phyloP scores from a whole-genome alignment of 192 early-diverging fungal genomes.

The Haplosporangium gracile region DNA sequence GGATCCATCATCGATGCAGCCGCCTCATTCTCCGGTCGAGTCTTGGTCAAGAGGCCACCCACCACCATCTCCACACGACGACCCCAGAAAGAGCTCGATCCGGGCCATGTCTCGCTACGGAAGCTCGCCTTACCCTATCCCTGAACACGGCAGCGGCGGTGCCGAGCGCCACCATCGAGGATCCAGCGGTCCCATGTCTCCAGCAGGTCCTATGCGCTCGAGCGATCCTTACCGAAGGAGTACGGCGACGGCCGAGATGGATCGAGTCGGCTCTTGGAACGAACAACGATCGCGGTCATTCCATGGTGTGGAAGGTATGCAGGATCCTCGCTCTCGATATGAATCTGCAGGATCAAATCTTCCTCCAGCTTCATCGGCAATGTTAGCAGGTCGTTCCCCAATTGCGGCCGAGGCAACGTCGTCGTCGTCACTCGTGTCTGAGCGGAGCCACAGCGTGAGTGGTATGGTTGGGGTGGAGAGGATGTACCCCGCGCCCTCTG shows the following conservation, averaged over 20 bases:
- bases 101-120: slow-evolving; percentile 15
- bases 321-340: slow-evolving; percentile 18
- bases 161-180: slow-evolving; percentile 10
- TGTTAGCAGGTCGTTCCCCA: not conserved
- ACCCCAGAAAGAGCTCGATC: slow-evolving; percentile 4
- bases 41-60: slow-evolving; percentile 21
- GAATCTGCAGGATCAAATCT: slow-evolving; percentile 1
- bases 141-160: not conserved
- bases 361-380: not conserved
- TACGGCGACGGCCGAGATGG: slow-evolving; percentile 27
- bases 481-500: not conserved
- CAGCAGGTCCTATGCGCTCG: not conserved
- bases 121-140: slow-evolving; percentile 25
- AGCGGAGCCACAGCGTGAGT: slow-evolving; percentile 20
- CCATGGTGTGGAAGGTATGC: slow-evolving; percentile 21
- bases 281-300: slow-evolving; percentile 45
- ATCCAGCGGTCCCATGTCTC: not conserved
- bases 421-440: not conserved
- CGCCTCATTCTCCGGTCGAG: slow-evolving; percentile 27
- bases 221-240: not conserved
- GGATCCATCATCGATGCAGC: slow-evolving; percentile 12
- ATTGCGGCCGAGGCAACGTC: not conserved
- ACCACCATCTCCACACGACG: not conserved
- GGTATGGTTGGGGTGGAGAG: slow-evolving; percentile 35
- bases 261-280: slow-evolving; percentile 18